These are phyloP conservation scores for Melanogaster broomeanus DNA, from an alignment of 768 basidiomycete species.

Conservation along the genomic window DNA sequence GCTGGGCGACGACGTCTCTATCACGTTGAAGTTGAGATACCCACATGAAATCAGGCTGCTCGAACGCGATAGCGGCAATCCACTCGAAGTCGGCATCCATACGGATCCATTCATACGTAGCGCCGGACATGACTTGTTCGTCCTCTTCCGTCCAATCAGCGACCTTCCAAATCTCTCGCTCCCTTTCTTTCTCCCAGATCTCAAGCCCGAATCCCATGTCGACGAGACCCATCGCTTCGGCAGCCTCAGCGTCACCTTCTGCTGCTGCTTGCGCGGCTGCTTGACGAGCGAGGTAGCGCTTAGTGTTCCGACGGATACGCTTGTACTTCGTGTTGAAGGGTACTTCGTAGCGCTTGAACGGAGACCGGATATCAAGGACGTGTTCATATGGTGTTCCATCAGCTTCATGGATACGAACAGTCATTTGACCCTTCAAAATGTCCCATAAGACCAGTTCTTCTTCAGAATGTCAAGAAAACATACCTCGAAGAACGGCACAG, in stretches of 20 bases:
- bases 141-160: constrained; percentile 98
- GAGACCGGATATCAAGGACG: constrained; percentile 84
- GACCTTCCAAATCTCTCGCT: constrained; percentile 93
- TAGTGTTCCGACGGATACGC: constrained; percentile 92
- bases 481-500: constrained; percentile 89
- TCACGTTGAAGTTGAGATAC: constrained; percentile 94
- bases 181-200: constrained; percentile 94
- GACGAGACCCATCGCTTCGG: constrained; percentile 90
- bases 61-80: constrained; percentile 91
- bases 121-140: constrained; percentile 89
- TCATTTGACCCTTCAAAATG: constrained; percentile 83
- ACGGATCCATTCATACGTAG: constrained; percentile 98
- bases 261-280: constrained; percentile 92
- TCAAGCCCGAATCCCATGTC: constrained; percentile 94
- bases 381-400: constrained; percentile 99
- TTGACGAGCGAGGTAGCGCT: constrained; percentile 92
- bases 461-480: constrained; percentile 12
- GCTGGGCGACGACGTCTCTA: constrained; percentile 93
- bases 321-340: constrained; percentile 99
- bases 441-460: not conserved
- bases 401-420: constrained; percentile 97
- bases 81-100: constrained; percentile 99
- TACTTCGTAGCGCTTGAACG: constrained; percentile 94
- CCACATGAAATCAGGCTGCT: constrained; percentile 99
- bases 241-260: constrained; percentile 88